A percentile compares a stretch with the other conserved stretches of the same genome.
phyloP scores from a whole-genome alignment of 441 rosid species.

The Hura crepitans region DNA sequence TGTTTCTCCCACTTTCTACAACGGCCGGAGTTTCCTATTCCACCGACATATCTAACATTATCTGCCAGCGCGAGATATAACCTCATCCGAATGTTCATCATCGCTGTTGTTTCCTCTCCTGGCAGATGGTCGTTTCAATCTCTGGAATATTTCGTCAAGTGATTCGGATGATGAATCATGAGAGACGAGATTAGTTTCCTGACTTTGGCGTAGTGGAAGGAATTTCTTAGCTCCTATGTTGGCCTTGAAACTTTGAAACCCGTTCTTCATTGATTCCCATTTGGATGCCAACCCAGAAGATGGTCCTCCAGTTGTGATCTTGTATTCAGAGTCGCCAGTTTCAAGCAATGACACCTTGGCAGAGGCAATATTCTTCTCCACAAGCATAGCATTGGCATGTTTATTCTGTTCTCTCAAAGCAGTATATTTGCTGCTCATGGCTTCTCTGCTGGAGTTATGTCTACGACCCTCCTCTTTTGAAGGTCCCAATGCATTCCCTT shows the following conservation, averaged over 20 bases:
- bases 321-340: slow-evolving; percentile 34
- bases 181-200: slow-evolving; percentile 40
- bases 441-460: slow-evolving; percentile 37
- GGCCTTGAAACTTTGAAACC: slow-evolving; percentile 79
- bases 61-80: slow-evolving; percentile 25
- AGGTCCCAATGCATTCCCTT: slow-evolving; percentile 43
- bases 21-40: slow-evolving; percentile 5
- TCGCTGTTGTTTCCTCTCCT: slow-evolving; percentile 37
- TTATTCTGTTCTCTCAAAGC: slow-evolving; percentile 73
- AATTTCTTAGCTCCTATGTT: slow-evolving; percentile 66
- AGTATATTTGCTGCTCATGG: slow-evolving; percentile 77
- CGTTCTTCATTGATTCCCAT: slow-evolving; percentile 83
- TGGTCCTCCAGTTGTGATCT: slow-evolving; percentile 38
- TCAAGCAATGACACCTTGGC: slow-evolving; percentile 81
- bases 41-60: slow-evolving; percentile 15
- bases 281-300: slow-evolving; percentile 57
- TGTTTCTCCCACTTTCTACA: slow-evolving; percentile 20
- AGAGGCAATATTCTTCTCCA: slow-evolving; percentile 58
- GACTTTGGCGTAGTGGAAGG: slow-evolving; percentile 56
- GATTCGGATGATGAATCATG: slow-evolving; percentile 54
- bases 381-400: slow-evolving; percentile 41
- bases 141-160: slow-evolving; percentile 85
- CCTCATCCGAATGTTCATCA: slow-evolving; percentile 40
- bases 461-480: slow-evolving; percentile 46
- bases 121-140: slow-evolving; percentile 61